Conservation (phyloP, 768 basidiomycete species). For the Suillus subaureus region DNA sequence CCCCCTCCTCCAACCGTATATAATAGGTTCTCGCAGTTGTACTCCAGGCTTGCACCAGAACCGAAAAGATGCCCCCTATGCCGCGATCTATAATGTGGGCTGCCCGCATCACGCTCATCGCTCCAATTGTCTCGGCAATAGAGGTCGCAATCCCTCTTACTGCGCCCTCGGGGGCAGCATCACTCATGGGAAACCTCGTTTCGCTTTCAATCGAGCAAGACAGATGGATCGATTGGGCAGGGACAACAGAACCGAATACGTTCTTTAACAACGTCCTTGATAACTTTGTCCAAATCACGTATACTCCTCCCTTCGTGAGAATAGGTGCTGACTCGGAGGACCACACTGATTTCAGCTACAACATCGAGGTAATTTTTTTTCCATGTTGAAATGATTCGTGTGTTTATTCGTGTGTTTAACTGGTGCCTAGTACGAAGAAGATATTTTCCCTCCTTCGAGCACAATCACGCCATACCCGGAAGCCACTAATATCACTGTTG, state of each 20-base stretch:
- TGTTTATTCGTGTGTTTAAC: background rate
- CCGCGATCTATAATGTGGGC: conserved; percentile 9
- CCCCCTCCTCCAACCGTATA: background rate
- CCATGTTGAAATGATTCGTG: background rate
- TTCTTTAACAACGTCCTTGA: conserved; percentile 64
- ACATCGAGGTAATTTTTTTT: conserved; percentile 41
- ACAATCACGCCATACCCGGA: conserved; percentile 64
- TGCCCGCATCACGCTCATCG: conserved; percentile 2
- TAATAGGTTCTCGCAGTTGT: background rate
- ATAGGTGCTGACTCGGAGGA: conserved; percentile 63
- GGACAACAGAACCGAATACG: conserved; percentile 49
- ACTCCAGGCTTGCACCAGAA: background rate
- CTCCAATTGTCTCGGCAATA: conserved; percentile 14
- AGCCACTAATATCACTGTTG: conserved; percentile 58
- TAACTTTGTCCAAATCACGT: conserved; percentile 55
- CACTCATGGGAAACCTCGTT: conserved; percentile 48
- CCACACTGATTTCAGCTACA: conserved; percentile 55
- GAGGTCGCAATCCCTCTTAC: conserved; percentile 44
- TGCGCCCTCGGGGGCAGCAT: conserved; percentile 37
- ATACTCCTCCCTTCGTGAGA: conserved; percentile 55
- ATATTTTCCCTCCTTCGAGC: conserved; percentile 50
- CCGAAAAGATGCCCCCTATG: conserved; percentile 1
- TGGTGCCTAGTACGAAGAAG: conserved; percentile 43
- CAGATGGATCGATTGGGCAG: conserved; percentile 69
- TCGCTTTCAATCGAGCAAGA: conserved; percentile 75